phyloP scores from a whole-genome alignment of 495 filamentous ascomycete genomes.

The Penicillium atrosanguineum region DNA sequence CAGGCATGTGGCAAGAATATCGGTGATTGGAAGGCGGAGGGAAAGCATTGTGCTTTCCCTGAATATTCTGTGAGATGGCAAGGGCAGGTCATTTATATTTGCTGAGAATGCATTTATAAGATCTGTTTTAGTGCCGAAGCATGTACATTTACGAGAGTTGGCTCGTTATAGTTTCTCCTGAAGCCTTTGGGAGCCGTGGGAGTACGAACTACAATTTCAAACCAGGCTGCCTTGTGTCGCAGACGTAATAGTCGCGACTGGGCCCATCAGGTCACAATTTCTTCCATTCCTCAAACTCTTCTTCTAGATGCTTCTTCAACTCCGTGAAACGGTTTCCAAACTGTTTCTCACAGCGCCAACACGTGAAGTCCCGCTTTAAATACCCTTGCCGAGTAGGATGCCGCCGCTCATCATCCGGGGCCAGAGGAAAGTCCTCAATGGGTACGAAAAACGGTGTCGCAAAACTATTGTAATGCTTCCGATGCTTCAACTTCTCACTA shows the following conservation, averaged over 20 bases:
- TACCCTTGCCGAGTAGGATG: slow-evolving; percentile 54
- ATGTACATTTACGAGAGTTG: slow-evolving; percentile 34
- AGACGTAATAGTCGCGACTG: slow-evolving; percentile 7
- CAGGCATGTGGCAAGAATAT: slow-evolving; percentile 6
- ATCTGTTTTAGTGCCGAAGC: slow-evolving; percentile 17
- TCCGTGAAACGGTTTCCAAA: slow-evolving; percentile 70
- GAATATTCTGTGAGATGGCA: slow-evolving; percentile 7
- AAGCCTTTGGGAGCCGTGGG: slow-evolving; percentile 5
- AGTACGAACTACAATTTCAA: slow-evolving; percentile 11
- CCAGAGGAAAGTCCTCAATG: slow-evolving; percentile 78
- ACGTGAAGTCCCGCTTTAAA: slow-evolving; percentile 61
- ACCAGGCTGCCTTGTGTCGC: slow-evolving; percentile 9
- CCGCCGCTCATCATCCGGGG: slow-evolving; percentile 56
- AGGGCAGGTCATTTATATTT: neutral
- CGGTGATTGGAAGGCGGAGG: slow-evolving; percentile 2
- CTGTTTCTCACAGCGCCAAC: slow-evolving; percentile 79
- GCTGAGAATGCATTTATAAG: slow-evolving; percentile 31
- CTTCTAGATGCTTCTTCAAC: slow-evolving; percentile 76
- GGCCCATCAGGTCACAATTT: slow-evolving; percentile 45
- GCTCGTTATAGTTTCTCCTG: slow-evolving; percentile 4
- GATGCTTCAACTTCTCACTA: slow-evolving; percentile 67
- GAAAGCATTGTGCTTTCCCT: slow-evolving; percentile 9
- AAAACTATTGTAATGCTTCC: slow-evolving; percentile 93
- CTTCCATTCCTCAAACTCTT: slow-evolving; percentile 83
- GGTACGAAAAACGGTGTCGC: slow-evolving; percentile 81